Conservation (phyloP, 2,329 filamentous ascomycete species). For the Lachnellula occidentalis region DNA sequence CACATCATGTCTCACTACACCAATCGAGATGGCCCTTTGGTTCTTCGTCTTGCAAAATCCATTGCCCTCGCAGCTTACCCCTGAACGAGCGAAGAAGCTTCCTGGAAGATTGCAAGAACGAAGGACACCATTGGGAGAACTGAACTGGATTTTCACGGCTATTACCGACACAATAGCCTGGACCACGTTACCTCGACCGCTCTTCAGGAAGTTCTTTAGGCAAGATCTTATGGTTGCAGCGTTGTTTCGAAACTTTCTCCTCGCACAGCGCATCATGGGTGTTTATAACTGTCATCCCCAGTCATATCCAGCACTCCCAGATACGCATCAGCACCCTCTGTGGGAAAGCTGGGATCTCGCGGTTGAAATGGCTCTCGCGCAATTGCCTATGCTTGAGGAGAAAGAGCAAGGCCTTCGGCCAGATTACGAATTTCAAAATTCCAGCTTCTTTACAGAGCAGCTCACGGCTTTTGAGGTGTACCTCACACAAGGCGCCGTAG, state of each 20-base stretch:
- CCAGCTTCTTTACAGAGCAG: slow-evolving; percentile 94
- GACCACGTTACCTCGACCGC: slow-evolving; percentile 83
- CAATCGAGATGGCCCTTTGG: slow-evolving; percentile 93
- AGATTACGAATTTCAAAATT: slow-evolving; percentile 91
- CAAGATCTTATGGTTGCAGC: slow-evolving; percentile 99
- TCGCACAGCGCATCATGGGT: slow-evolving; percentile 92
- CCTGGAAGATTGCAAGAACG: slow-evolving; percentile 89
- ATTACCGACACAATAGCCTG: slow-evolving; percentile 99
- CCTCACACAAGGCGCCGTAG: slow-evolving; percentile 73
- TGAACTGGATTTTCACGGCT: slow-evolving; percentile 99
- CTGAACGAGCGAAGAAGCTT: slow-evolving; percentile 81
- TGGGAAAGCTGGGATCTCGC: slow-evolving; percentile 98
- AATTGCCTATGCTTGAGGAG: slow-evolving; percentile 79
- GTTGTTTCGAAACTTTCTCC: slow-evolving; percentile 89
- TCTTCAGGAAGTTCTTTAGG: slow-evolving; percentile 95
- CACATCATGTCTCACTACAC: slow-evolving; percentile 90
- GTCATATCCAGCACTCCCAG: slow-evolving; percentile 84
- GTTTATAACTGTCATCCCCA: slow-evolving; percentile 94
- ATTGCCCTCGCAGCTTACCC: slow-evolving; percentile 58
- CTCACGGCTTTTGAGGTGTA: slow-evolving; percentile 97
- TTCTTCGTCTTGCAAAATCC: slow-evolving; percentile 91
- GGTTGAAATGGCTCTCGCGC: slow-evolving; percentile 87
- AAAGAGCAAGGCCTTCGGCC: slow-evolving; percentile 58
- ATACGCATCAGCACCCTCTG: slow-evolving; percentile 88
- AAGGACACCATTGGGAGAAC: slow-evolving; percentile 85